These are phyloP conservation scores for Loxodes magnus DNA, from an alignment of 73 alveolate species.

Conservation along the genomic window DNA sequence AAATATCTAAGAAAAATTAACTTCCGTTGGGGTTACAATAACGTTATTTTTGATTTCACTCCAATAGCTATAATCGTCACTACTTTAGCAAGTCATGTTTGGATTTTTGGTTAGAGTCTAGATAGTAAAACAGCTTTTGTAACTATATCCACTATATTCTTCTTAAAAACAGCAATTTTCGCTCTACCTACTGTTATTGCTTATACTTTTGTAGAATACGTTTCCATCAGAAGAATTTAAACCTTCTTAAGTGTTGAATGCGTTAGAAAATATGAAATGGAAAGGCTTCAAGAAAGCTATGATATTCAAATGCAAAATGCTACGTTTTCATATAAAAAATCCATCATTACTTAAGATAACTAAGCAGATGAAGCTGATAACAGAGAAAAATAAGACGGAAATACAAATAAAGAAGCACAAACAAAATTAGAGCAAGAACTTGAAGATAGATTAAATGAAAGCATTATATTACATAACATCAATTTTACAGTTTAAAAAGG, in stretches of 20 bases:
- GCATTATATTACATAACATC: slow-evolving; percentile 22
- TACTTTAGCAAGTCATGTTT: slow-evolving; percentile 40
- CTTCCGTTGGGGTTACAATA: slow-evolving; percentile 18
- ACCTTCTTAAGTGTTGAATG: neutral
- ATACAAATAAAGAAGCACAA: too few relatives aligned
- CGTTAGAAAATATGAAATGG: slow-evolving; percentile 3
- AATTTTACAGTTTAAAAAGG: slow-evolving; percentile 28
- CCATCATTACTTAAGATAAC: too few relatives aligned
- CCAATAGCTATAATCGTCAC: slow-evolving; percentile 36
- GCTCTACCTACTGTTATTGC: neutral
- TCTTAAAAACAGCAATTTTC: slow-evolving; percentile 1
- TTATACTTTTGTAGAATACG: neutral
- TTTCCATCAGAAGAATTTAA: neutral
- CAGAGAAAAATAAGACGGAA: too few relatives aligned
- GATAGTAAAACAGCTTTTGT: too few relatives aligned
- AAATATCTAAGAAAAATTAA: slow-evolving; percentile 16
- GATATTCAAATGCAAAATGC: too few relatives aligned
- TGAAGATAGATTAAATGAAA: slow-evolving; percentile 6
- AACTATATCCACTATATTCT: slow-evolving; percentile 39
- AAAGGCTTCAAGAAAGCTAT: slow-evolving; percentile 47
- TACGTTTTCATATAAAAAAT: too few relatives aligned
- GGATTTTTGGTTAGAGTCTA: slow-evolving; percentile 46
- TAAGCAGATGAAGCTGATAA: too few relatives aligned
- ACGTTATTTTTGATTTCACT: slow-evolving; percentile 30
- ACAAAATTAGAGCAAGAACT: slow-evolving; percentile 17